phyloP scores from a whole-genome alignment of 768 basidiomycete genomes.

The Hypholoma fasciculare region DNA sequence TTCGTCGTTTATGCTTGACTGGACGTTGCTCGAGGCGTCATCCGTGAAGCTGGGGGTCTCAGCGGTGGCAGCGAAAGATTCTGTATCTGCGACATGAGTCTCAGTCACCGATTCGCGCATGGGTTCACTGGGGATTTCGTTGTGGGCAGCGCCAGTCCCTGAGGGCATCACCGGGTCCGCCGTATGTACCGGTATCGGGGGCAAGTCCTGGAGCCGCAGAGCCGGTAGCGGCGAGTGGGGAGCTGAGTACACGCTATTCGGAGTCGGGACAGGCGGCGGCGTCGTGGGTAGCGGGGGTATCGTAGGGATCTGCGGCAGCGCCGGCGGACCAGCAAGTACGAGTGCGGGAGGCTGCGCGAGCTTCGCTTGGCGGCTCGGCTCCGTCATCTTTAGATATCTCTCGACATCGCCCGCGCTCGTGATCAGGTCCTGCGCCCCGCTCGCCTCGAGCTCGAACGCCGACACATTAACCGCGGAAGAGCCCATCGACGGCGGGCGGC shows the following conservation, averaged over 20 bases:
- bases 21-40: not conserved
- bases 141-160: not conserved
- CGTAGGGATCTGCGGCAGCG: conserved; percentile 6
- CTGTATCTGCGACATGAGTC: not conserved
- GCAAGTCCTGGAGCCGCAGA: conserved; percentile 9
- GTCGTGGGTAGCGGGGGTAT: conserved; percentile 12
- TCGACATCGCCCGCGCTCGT: conserved; percentile 64
- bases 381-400: conserved; percentile 61
- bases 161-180: not conserved
- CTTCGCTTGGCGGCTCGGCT: conserved; percentile 16
- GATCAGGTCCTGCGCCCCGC: conserved; percentile 60
- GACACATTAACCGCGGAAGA: conserved; percentile 53
- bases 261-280: not conserved
- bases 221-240: not conserved
- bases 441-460: conserved; percentile 70
- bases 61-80: not conserved
- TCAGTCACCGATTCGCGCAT: not conserved
- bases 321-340: not conserved
- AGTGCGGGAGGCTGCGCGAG: not conserved
- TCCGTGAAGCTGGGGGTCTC: not conserved
- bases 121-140: not conserved
- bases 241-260: not conserved
- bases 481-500: conserved; percentile 26
- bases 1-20: not conserved
- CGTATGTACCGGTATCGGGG: not conserved